Conservation (phyloP, 2,329 filamentous ascomycete genomes). For the Stagonosporopsis vannaccii region DNA sequence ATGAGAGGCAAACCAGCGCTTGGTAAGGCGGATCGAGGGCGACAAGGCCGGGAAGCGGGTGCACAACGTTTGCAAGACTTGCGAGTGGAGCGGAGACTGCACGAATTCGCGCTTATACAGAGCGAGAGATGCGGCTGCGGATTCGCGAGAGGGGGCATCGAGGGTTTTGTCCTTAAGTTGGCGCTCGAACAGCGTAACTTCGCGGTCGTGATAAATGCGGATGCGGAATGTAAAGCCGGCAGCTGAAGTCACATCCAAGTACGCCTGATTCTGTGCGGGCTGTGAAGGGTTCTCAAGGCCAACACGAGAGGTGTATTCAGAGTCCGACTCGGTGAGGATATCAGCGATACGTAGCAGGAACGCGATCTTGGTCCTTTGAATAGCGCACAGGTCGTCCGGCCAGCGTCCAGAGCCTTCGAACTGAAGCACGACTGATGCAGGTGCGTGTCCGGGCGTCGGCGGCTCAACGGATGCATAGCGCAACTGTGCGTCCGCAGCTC, state of each 20-base stretch:
- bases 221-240: slow-evolving; percentile 79
- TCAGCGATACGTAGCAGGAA: slow-evolving; percentile 79
- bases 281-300: slow-evolving; percentile 79
- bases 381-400: slow-evolving; percentile 90
- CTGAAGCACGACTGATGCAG: slow-evolving; percentile 82
- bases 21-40: slow-evolving; percentile 81
- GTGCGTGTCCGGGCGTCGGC: slow-evolving; percentile 58
- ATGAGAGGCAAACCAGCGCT: slow-evolving; percentile 88
- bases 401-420: slow-evolving; percentile 94
- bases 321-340: slow-evolving; percentile 70
- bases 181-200: slow-evolving; percentile 81
- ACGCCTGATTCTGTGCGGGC: slow-evolving; percentile 77
- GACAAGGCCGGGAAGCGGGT: slow-evolving; percentile 83
- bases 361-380: slow-evolving; percentile 92
- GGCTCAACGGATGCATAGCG: slow-evolving; percentile 73
- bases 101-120: slow-evolving; percentile 75
- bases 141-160: slow-evolving; percentile 70
- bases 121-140: slow-evolving; percentile 73
- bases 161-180: slow-evolving; percentile 76
- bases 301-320: slow-evolving; percentile 70
- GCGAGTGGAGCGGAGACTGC: slow-evolving; percentile 78
- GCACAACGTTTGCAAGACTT: slow-evolving; percentile 79
- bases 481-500: slow-evolving; percentile 73
- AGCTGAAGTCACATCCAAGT: slow-evolving; percentile 80
- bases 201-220: slow-evolving; percentile 87